These are phyloP conservation scores for Adansonia gregorii DNA, from an alignment of 441 rosid genomes.

Conservation along the genomic window DNA sequence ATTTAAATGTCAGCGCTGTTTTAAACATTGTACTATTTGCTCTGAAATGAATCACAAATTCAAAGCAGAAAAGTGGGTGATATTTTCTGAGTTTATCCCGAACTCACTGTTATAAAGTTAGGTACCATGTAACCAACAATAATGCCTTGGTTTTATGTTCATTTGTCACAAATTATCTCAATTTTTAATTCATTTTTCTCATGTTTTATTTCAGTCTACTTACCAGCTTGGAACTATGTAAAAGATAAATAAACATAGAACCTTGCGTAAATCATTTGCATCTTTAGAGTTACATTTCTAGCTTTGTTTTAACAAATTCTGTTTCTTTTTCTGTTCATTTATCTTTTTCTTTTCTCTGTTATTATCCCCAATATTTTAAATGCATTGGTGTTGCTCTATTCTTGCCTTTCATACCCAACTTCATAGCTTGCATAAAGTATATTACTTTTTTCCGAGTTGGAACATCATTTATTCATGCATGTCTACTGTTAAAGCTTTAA, in stretches of 20 bases:
- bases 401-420: neutral
- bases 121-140: neutral
- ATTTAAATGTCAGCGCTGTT: neutral
- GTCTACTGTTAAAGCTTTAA: neutral
- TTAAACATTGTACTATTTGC: neutral
- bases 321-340: slow-evolving; percentile 9
- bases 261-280: neutral
- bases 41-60: slow-evolving; percentile 13
- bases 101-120: neutral
- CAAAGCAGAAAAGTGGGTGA: slow-evolving; percentile 10
- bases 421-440: neutral
- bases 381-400: neutral
- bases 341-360: slow-evolving; percentile 8
- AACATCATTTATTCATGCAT: neutral
- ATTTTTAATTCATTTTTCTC: neutral
- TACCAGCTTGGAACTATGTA: neutral
- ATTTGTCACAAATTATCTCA: neutral
- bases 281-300: neutral
- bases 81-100: neutral
- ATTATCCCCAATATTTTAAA: neutral
- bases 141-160: neutral
- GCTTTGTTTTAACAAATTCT: neutral
- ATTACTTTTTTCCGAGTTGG: neutral
- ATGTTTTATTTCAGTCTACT: slow-evolving; percentile 1
- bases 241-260: slow-evolving; percentile 9